These are phyloP conservation scores for Pseudophaeomoniella oleicola DNA, from an alignment of 2,329 filamentous ascomycete genomes.

Conservation along the genomic window DNA sequence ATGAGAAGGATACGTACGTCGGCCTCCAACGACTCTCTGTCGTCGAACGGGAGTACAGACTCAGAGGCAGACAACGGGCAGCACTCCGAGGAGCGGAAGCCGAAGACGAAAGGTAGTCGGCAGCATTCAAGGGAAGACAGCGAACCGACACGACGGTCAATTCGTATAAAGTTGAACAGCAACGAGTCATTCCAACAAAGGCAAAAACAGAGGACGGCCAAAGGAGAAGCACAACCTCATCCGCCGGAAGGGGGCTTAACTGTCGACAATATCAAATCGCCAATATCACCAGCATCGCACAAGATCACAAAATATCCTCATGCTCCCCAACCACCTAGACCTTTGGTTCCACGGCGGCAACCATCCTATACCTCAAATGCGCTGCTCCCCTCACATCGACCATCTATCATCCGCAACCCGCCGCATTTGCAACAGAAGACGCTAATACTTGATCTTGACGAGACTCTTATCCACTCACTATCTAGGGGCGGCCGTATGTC, in stretches of 20 bases:
- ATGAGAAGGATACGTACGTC: not conserved
- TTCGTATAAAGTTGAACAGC: slow-evolving; percentile 63
- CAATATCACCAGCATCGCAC: slow-evolving; percentile 60
- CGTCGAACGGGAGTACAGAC: slow-evolving; percentile 33
- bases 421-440: slow-evolving; percentile 58
- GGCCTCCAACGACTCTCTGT: slow-evolving; percentile 13
- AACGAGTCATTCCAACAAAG: slow-evolving; percentile 11
- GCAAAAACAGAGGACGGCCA: slow-evolving; percentile 17
- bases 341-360: slow-evolving; percentile 75
- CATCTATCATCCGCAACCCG: slow-evolving; percentile 19
- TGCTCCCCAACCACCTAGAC: slow-evolving; percentile 74
- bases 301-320: slow-evolving; percentile 80
- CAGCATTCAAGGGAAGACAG: slow-evolving; percentile 44
- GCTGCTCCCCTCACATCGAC: slow-evolving; percentile 5
- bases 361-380: slow-evolving; percentile 58
- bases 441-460: slow-evolving; percentile 85
- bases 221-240: slow-evolving; percentile 11
- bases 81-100: slow-evolving; percentile 1
- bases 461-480: slow-evolving; percentile 96
- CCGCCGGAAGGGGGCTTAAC: slow-evolving; percentile 39
- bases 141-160: slow-evolving; percentile 58
- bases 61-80: slow-evolving; percentile 35
- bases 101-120: slow-evolving; percentile 1
- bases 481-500: slow-evolving; percentile 92
- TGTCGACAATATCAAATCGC: slow-evolving; percentile 75